phyloP scores from a whole-genome alignment of 2,329 filamentous ascomycete species.

The Penicillium sp. region DNA sequence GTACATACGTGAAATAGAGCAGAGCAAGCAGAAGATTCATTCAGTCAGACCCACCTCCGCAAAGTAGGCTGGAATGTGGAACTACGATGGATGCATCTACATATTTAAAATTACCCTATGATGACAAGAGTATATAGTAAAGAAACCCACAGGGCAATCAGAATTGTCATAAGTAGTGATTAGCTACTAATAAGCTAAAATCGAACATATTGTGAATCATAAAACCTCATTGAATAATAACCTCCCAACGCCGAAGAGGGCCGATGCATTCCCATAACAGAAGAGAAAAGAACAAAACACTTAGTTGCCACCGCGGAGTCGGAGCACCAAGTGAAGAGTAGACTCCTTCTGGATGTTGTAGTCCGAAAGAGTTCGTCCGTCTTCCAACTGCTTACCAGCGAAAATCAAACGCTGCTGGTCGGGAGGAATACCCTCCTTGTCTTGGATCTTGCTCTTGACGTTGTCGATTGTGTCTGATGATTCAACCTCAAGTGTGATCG shows the following conservation, averaged over 20 bases:
- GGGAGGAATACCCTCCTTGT: conserved; percentile 74
- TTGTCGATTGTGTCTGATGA: conserved; percentile 67
- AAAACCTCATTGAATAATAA: conserved; percentile 15
- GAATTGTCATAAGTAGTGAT: conserved; percentile 18
- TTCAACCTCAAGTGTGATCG: conserved; percentile 65
- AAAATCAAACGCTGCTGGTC: conserved; percentile 70
- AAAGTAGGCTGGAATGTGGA: background rate
- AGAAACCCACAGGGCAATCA: conserved; percentile 23
- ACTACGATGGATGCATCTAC: background rate
- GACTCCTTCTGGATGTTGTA: conserved; percentile 61
- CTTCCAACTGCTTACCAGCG: conserved; percentile 62
- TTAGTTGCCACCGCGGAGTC: conserved; percentile 53
- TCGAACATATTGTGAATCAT: conserved; percentile 8
- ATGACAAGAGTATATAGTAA: background rate
- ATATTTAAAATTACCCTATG: background rate
- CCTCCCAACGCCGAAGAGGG: conserved; percentile 37
- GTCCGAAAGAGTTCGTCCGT: conserved; percentile 49
- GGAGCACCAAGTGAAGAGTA: conserved; percentile 61
- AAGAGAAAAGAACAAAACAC: conserved; percentile 14
- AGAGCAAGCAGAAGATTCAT: background rate
- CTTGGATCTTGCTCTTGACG: conserved; percentile 70
- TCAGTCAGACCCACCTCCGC: background rate
- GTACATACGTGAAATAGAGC: no score
- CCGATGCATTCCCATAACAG: conserved; percentile 20
- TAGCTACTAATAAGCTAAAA: background rate